phyloP scores from a whole-genome alignment of 345 rosid species.

The Murraya paniculata region DNA sequence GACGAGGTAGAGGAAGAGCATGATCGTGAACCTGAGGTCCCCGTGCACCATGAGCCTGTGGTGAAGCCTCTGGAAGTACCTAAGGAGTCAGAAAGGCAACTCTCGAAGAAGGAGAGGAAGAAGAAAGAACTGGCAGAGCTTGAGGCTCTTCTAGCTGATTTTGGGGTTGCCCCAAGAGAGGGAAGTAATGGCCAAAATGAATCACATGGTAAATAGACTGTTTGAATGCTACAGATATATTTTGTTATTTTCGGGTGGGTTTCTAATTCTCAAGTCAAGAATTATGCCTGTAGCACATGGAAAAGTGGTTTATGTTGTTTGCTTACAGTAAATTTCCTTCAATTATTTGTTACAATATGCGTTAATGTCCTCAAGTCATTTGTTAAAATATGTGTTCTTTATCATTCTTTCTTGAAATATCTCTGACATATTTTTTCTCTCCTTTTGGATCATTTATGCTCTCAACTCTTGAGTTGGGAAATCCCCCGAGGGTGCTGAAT shows the following conservation, averaged over 20 bases:
- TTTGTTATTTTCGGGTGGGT: neutral
- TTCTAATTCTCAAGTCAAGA: neutral
- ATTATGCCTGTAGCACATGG: neutral
- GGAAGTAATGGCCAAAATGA: conserved; percentile 45
- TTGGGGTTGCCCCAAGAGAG: conserved; percentile 53
- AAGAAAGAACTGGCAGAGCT: conserved; percentile 91
- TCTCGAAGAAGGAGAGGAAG: conserved; percentile 84
- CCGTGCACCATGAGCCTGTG: conserved; percentile 46
- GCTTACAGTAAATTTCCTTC: neutral
- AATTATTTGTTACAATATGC: no score
- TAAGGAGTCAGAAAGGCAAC: conserved; percentile 83
- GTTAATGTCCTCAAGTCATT: no score
- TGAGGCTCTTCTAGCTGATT: conserved; percentile 83
- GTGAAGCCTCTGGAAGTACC: conserved; percentile 47
- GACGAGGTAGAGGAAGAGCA: conserved; percentile 77
- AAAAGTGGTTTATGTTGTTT: neutral
- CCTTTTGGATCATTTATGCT: neutral
- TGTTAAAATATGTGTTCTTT: neutral
- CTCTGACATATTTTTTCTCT: neutral
- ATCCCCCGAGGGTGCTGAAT: neutral
- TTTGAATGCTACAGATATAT: neutral
- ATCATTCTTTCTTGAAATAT: neutral
- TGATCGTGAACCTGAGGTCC: conserved; percentile 55
- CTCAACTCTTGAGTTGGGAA: neutral
- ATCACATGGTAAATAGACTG: conserved; percentile 37